These are phyloP conservation scores for Cladosporium sp. DNA, from an alignment of 2,329 filamentous ascomycete species.

Conservation along the genomic window DNA sequence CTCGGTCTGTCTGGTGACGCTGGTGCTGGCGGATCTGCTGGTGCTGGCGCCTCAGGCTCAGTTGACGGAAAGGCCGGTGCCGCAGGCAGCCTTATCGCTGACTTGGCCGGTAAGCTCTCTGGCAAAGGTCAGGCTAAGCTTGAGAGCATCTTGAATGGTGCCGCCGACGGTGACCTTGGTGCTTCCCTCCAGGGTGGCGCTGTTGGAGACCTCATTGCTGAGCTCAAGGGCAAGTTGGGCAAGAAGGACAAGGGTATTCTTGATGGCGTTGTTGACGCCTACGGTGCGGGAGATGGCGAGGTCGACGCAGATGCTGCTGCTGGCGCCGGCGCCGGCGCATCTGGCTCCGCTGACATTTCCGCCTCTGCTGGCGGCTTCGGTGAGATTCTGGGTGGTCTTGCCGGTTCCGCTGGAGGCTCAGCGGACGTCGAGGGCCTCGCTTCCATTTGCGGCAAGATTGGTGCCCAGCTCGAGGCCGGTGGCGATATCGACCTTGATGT, in stretches of 20 bases:
- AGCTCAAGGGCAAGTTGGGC: slow-evolving; percentile 12
- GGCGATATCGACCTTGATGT: neutral
- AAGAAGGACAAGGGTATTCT: neutral
- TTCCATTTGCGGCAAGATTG: neutral
- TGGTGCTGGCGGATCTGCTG: neutral
- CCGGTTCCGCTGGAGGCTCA: slow-evolving; percentile 9
- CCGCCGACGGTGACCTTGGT: neutral
- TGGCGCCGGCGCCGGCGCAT: neutral
- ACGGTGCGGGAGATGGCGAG: slow-evolving; percentile 5
- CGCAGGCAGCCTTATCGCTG: slow-evolving; percentile 2
- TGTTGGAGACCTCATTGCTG: slow-evolving; percentile 14
- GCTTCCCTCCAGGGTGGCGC: slow-evolving; percentile 19
- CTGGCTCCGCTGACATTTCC: neutral
- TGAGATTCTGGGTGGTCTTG: slow-evolving; percentile 21
- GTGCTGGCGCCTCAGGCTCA: no score
- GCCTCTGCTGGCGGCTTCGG: slow-evolving; percentile 20
- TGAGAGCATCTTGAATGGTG: neutral
- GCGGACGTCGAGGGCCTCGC: neutral
- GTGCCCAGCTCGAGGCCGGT: neutral
- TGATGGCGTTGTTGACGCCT: neutral
- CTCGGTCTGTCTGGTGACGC: slow-evolving; percentile 4
- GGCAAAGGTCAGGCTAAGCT: slow-evolving; percentile 1
- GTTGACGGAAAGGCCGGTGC: slow-evolving; percentile 9
- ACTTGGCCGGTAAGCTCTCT: slow-evolving; percentile 8
- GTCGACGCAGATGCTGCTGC: neutral